Conservation (phyloP, 2,329 filamentous ascomycete species). For the Aspergillus terreus region DNA sequence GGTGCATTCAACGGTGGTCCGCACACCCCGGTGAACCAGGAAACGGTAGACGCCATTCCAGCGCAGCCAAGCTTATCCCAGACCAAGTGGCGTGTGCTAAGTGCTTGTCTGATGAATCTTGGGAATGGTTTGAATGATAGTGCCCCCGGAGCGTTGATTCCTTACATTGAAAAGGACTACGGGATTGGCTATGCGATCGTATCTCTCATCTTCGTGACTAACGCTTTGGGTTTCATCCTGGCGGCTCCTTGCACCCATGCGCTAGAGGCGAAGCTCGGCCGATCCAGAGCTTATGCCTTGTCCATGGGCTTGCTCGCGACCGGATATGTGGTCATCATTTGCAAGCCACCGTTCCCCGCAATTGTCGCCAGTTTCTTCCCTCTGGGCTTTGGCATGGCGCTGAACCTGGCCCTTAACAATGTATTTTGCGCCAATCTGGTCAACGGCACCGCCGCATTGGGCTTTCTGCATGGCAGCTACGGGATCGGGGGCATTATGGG, state of each 20-base stretch:
- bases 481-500: slow-evolving; percentile 62
- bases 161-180: slow-evolving; percentile 75
- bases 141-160: slow-evolving; percentile 73
- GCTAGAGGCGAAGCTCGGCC: slow-evolving; percentile 60
- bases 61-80: slow-evolving; percentile 20
- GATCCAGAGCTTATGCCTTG: slow-evolving; percentile 58
- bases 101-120: slow-evolving; percentile 63
- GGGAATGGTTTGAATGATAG: slow-evolving; percentile 71
- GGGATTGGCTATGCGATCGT: slow-evolving; percentile 72
- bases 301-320: slow-evolving; percentile 57
- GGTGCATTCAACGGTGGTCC: slow-evolving; percentile 24
- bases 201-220: slow-evolving; percentile 76
- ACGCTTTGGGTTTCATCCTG: slow-evolving; percentile 71
- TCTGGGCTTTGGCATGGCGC: slow-evolving; percentile 52
- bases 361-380: slow-evolving; percentile 68
- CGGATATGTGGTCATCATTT: slow-evolving; percentile 64
- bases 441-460: slow-evolving; percentile 49
- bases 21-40: slow-evolving; percentile 9
- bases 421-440: slow-evolving; percentile 54
- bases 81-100: slow-evolving; percentile 67
- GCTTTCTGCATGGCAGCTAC: slow-evolving; percentile 34
- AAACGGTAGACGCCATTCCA: slow-evolving; percentile 25
- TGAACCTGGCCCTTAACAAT: slow-evolving; percentile 54
- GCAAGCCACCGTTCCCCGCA: slow-evolving; percentile 65
- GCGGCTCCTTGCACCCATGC: slow-evolving; percentile 67